Base-by-base conservation (phyloP, 2,329 filamentous ascomycete species). In the Cryphonectria nitschkei region DNA sequence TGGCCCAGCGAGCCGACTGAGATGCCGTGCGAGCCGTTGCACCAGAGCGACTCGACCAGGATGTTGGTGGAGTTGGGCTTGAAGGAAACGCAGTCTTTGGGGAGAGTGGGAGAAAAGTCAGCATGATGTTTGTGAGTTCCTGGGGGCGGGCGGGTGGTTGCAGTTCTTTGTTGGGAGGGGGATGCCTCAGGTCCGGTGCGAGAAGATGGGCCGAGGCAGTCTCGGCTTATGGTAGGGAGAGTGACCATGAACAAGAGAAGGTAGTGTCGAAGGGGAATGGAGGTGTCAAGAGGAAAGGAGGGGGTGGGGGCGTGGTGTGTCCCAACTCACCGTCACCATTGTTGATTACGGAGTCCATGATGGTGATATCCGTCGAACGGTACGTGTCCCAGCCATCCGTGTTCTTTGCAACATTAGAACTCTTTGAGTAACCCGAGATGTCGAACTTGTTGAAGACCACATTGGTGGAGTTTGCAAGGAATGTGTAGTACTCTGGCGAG, bases 31-130 rank as follows among this genome's bases (percentile, higher is more conserved):
- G 89, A 92, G 46, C 90, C 90, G 75, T 90, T 90, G 80, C 91
- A 93, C 71, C 83, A 80, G 4, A 93, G 80, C 73, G 90, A 89
- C 77, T 93, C 90, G 6, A 93, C 86, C 4, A 93, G 78, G 9
- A 93, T 87, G 73, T 92, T 86, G 60, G 89, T 92, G 75, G 86
- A 89, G 78, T 93, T 93, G 26, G 90, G 90, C 79, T 93, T 93
- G 84, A 93, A 93, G 0, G 89, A 90, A 16, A 93, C 89, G 72
- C 91, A 93, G 77, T 93, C 87, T 71, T 32, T 43, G n/a, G n/a
- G 7, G 43, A 19, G 43, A 46, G 56, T 32, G 7, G 29, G 43
- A 26, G 6, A 46, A 14, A 50, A 32, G 50, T 69, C 11, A 65
- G 62, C 61, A 9, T 3, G n/a, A 14, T 43, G 26, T 14, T n/a